These are phyloP conservation scores for Phytopythium mirpurense DNA, from an alignment of 352 stramenopile genomes.

Conservation along the genomic window DNA sequence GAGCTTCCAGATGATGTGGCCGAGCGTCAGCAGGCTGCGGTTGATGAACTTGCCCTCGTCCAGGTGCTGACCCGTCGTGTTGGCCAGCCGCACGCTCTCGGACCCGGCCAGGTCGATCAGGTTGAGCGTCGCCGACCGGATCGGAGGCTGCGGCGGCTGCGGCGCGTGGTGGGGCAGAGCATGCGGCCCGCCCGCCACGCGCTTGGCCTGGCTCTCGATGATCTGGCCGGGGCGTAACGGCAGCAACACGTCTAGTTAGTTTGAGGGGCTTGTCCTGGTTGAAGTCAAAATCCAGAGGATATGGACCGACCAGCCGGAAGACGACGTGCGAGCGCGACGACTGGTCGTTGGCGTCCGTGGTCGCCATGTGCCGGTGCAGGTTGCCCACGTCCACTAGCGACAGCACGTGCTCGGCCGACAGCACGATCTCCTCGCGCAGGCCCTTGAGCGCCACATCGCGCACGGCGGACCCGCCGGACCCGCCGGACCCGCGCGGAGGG, in stretches of 20 bases:
- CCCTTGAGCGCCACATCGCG: slow-evolving; percentile 87
- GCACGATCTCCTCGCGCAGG: slow-evolving; percentile 74
- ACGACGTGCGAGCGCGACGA: slow-evolving; percentile 76
- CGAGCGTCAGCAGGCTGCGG: slow-evolving; percentile 87
- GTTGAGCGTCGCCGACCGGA: slow-evolving; percentile 83
- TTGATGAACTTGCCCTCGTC: slow-evolving; percentile 91
- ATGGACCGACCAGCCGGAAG: slow-evolving; percentile 46
- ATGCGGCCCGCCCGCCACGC: slow-evolving; percentile 9
- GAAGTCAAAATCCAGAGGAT: slow-evolving; percentile 14
- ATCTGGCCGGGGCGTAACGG: slow-evolving; percentile 29
- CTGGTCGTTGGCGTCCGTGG: slow-evolving; percentile 72
- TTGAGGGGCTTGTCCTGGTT: background rate
- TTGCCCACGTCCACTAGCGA: slow-evolving; percentile 83
- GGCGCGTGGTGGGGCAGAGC: no score
- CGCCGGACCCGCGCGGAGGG: slow-evolving; percentile 20
- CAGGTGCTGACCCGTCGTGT: slow-evolving; percentile 68
- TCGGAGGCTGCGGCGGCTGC: slow-evolving; percentile 14
- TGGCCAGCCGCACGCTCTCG: slow-evolving; percentile 78
- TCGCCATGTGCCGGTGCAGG: slow-evolving; percentile 68
- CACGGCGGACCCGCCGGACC: slow-evolving; percentile 7
- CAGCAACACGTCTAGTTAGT: slow-evolving; percentile 1
- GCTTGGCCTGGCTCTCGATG: slow-evolving; percentile 68
- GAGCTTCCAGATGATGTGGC: slow-evolving; percentile 94
- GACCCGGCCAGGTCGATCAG: slow-evolving; percentile 90
- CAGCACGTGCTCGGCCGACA: slow-evolving; percentile 74